These are phyloP conservation scores for Aureobasidium sp. DNA, from an alignment of 2,329 filamentous ascomycete species.

Conservation along the genomic window DNA sequence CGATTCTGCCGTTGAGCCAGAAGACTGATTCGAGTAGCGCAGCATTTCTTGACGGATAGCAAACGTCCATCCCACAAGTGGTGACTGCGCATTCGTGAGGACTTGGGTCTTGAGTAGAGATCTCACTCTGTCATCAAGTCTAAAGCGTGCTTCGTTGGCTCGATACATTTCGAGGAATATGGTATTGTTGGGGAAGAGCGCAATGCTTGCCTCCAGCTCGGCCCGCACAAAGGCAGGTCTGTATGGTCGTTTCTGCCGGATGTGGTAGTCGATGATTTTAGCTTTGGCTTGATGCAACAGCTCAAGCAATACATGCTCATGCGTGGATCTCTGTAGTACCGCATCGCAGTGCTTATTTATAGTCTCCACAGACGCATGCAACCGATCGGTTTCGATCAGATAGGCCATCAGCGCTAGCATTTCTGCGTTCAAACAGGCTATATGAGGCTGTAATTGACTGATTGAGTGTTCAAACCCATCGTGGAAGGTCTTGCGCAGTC, in stretches of 20 bases:
- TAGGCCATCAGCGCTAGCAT: conserved; percentile 62
- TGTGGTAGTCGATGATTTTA: conserved; percentile 60
- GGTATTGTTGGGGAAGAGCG: conserved; percentile 65
- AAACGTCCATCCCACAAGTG: conserved; percentile 47
- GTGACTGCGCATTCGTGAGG: conserved; percentile 26
- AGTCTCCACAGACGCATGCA: conserved; percentile 33
- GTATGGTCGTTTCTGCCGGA: conserved; percentile 56
- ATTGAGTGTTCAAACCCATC: conserved; percentile 51
- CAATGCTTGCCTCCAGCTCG: conserved; percentile 54
- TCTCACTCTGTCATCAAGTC: conserved; percentile 71
- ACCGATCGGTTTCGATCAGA: conserved; percentile 39
- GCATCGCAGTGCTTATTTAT: conserved; percentile 38
- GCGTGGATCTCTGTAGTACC: conserved; percentile 21
- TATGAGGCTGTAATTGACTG: conserved; percentile 41
- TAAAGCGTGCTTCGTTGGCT: conserved; percentile 66
- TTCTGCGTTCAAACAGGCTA: conserved; percentile 53
- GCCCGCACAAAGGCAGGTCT: conserved; percentile 59
- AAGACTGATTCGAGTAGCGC: conserved; percentile 31
- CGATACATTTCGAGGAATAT: conserved; percentile 65
- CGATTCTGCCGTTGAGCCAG: conserved; percentile 23
- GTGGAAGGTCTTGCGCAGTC: conserved; percentile 33
- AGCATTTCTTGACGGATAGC: conserved; percentile 49
- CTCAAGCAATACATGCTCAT: conserved; percentile 38
- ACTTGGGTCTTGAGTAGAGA: conserved; percentile 47
- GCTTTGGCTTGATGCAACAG: conserved; percentile 62